Base-by-base conservation (phyloP, 1,284 basidiomycete genomes). In the Wolfiporia cocos region DNA sequence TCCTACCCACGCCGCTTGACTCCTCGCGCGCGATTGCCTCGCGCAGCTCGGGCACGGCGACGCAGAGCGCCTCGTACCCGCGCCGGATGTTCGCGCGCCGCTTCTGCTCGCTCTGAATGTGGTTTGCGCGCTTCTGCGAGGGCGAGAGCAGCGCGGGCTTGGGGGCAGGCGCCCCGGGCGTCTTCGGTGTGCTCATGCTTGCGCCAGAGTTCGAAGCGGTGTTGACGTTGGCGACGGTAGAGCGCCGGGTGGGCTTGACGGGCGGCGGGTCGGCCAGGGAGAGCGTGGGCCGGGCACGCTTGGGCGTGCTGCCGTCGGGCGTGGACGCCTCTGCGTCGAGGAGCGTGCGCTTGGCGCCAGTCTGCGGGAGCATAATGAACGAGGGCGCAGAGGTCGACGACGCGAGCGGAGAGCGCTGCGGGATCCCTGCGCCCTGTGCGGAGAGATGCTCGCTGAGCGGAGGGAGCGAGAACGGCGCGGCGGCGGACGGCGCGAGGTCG, bases 41-140 rank as follows among this genome's bases (percentile, higher is more conserved):
- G 19, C 80, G 67, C 36, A 92, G 68, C 4, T 84, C 70, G n/a
- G 90, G 89, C 0, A 92, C 80, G 26, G 78, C 76, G 17, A 82
- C 82, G 56, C 88, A 90, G 0, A 94, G 70, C 14, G 86, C 74
- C 55, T 93, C 92, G 59, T 94, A 94, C 4, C 90, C 92, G 38
- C 82, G 70, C 12, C 90, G 74, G 39, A 94, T 94, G 51, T 92
- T 93, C 17, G 89, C 89, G n/a, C 92, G 75, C 19, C 92, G 78
- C 63, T 93, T 93, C 66, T 92, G 90, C 64, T 87, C 85, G 5
- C 81, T 86, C 52, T 92, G 88, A 50, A 94, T 94, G 58, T 94
- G 91, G 55, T 94, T 94, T 31, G 88, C 89, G 61, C 92, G 92
- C 64, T 94, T 94, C 67, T 94, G 91, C 7, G 84, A 86, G 0